Evolutionary conservation across 306 rosid genomes (phyloP).

Genomic region (Quercus wislizeni): DNA sequence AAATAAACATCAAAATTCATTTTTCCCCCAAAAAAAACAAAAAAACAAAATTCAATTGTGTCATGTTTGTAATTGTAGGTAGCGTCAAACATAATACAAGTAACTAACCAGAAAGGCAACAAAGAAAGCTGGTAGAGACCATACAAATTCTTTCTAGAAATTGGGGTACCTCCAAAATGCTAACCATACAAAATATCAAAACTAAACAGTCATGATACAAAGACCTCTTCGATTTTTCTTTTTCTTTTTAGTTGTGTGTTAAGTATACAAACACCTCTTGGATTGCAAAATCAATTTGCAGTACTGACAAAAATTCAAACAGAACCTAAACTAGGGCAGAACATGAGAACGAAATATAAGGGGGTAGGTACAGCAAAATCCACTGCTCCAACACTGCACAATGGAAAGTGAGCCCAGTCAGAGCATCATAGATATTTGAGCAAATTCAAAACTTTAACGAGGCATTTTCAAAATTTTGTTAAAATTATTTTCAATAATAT

Average conservation of each 20-base stretch:
- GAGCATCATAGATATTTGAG: background rate
- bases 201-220: too few species aligned
- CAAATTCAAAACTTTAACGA: background rate
- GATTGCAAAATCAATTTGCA: background rate
- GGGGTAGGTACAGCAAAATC: conserved; percentile 94
- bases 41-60: too few species aligned
- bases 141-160: too few species aligned
- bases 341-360: conserved; percentile 74
- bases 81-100: too few species aligned
- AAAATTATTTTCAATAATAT: background rate
- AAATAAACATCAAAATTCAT: too few species aligned
- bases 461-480: background rate
- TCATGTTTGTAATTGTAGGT: too few species aligned
- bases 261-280: background rate
- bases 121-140: too few species aligned
- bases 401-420: background rate
- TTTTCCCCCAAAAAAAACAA: too few species aligned
- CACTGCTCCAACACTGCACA: conserved; percentile 96
- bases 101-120: too few species aligned
- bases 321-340: conserved; percentile 35
- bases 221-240: background rate
- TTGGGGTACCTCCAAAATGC: too few species aligned
- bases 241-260: too few species aligned
- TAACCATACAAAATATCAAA: too few species aligned
- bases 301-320: background rate